Conservation (phyloP, 805 yeast genomes). For the Saccharomyces jurei region DNA sequence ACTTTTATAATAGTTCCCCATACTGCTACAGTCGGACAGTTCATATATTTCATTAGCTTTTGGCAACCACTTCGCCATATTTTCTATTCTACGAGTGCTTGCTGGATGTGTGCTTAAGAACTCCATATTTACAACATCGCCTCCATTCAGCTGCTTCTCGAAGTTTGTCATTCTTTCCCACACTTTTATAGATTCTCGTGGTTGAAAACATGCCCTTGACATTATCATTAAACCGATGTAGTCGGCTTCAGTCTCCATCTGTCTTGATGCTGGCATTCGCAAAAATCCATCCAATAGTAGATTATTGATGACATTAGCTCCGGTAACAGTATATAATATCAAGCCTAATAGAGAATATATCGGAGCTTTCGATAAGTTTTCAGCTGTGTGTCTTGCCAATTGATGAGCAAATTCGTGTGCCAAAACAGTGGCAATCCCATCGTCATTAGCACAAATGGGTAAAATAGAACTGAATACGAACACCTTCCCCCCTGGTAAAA, state of each 20-base stretch:
- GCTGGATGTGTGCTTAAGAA: conserved; percentile 87
- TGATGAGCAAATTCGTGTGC: conserved; percentile 94
- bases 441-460: conserved; percentile 71
- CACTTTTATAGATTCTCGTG: conserved; percentile 60
- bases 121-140: conserved; percentile 37
- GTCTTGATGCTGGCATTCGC: conserved; percentile 79
- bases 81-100: conserved; percentile 58
- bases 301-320: conserved; percentile 45
- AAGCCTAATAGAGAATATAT: conserved; percentile 49
- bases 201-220: conserved; percentile 83
- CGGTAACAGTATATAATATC: conserved; percentile 51
- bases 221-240: conserved; percentile 86
- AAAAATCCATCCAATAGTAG: conserved; percentile 48
- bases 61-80: conserved; percentile 62
- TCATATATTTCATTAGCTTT: conserved; percentile 31
- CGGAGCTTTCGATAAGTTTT: conserved; percentile 72
- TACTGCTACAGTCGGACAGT: conserved; percentile 24
- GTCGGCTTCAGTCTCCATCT: conserved; percentile 95
- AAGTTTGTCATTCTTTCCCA: conserved; percentile 74
- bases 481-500: conserved; percentile 91
- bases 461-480: conserved; percentile 77
- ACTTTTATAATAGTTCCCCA: conserved; percentile 12
- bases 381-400: conserved; percentile 85
- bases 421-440: conserved; percentile 91
- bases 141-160: conserved; percentile 32